Evolutionary conservation across 306 rosid species (phyloP), one percentile per base, ranked within the genome.

Genomic region (Castanea crenata): DNA sequence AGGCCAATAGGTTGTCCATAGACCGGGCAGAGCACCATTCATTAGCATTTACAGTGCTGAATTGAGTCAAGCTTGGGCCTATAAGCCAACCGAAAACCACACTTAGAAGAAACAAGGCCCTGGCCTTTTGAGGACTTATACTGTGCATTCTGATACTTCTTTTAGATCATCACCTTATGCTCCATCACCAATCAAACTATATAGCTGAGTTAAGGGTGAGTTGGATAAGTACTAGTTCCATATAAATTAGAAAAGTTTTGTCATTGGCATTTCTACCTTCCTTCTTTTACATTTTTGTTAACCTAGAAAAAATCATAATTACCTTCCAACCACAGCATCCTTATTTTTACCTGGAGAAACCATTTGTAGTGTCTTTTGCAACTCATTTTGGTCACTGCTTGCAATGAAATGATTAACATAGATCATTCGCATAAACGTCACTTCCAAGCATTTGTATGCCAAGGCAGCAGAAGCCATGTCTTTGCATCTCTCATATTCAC

Each of bases 381-480:
- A 35, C 52, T 68, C 72, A 68, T 34, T 25, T 35, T 23, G 29
- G 51, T 68, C 72, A 34, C 52, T n/a, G 52, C 27, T 68, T 68
- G 72, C 72, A 35, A n/a, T 68, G 6, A n/a, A 8, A 35, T 68
- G 72, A 19, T 35, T 34, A 49, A 21, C 35, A 68, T 34, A 35
- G 51, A 68, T 68, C n/a, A 68, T 32, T 38, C 52, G 49, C 72
- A 68, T 68, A 52, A 34, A 68, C 41, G 72, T 46, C 8, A 68
- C 72, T 68, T 68, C 72, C 52, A 68, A 18, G 72, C 72, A 68
- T 68, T 68, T 68, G 72, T 68, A 68, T 35, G 72, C 72, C 49
- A 68, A 38, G 38, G 72, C 27, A 68, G 72, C 72, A 0, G 72
- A 35, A 21, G 52, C 72, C 52, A 35, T 68, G 15, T 68, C 27